Evolutionary conservation across 441 rosid species (phyloP).

Genomic region (Capsella rubella): DNA sequence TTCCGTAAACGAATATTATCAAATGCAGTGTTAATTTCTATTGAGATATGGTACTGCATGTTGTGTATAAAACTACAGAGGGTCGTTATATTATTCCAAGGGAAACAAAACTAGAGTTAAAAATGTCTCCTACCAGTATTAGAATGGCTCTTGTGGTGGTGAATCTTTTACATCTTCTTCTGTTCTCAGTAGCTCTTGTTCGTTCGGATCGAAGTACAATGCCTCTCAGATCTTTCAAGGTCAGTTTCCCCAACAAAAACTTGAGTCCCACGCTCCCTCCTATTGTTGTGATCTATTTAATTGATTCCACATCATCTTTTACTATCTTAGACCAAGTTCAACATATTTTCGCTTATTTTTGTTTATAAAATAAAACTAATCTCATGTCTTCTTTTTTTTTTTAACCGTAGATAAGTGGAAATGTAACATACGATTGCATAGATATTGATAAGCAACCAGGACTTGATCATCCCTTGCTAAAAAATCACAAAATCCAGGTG

Average conservation of each 20-base stretch:
- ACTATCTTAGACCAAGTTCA: no score
- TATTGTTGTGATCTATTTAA: neutral
- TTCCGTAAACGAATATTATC: no score
- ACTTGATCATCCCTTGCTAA: slow-evolving; percentile 9
- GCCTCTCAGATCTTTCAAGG: slow-evolving; percentile 11
- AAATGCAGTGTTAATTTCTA: neutral
- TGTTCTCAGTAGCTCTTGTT: neutral
- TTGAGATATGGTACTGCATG: neutral
- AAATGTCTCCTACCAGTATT: neutral
- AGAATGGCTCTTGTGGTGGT: neutral
- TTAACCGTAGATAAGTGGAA: neutral
- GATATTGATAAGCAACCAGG: slow-evolving; percentile 8
- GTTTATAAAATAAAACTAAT: neutral
- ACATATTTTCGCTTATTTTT: neutral
- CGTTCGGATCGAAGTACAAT: neutral
- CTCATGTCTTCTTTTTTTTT: no score
- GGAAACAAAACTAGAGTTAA: neutral
- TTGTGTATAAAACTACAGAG: neutral
- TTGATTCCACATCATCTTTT: neutral
- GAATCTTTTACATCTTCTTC: neutral
- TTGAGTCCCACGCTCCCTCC: neutral
- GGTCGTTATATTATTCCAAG: neutral
- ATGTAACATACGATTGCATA: slow-evolving; percentile 18
- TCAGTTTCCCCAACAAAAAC: neutral
- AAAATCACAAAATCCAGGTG: slow-evolving; percentile 17